Evolutionary conservation across 306 rosid genomes (phyloP).

Genomic region (Vicia sativa): DNA sequence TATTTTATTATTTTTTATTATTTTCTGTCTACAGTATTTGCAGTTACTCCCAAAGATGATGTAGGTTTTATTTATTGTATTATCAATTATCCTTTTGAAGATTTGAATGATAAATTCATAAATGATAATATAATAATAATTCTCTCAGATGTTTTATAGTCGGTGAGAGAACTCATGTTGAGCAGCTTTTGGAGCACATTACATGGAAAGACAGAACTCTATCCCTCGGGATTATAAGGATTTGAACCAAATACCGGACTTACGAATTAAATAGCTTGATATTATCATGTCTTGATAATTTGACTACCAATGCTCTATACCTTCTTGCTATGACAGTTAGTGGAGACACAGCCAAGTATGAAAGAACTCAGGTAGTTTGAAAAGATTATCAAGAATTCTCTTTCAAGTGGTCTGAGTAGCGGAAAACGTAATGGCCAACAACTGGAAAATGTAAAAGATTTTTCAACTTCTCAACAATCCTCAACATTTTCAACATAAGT

Average conservation of each 20-base stretch:
- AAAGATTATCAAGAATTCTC: constrained; percentile 49
- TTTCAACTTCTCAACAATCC: constrained; percentile 60
- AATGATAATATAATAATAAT: constrained; percentile 24
- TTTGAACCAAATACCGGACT: constrained; percentile 25
- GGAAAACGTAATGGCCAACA: constrained; percentile 32
- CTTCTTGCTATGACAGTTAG: constrained; percentile 55
- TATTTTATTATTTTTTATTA: not conserved
- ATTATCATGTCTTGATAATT: constrained; percentile 55
- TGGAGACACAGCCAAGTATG: constrained; percentile 49
- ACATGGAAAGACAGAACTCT: constrained; percentile 38
- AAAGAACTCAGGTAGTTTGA: constrained; percentile 67
- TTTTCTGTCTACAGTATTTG: constrained; percentile 39
- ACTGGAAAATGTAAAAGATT: constrained; percentile 43
- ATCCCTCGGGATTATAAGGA: constrained; percentile 45
- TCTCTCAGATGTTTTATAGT: constrained; percentile 70
- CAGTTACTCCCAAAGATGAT: constrained; percentile 80
- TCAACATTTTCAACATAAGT: constrained; percentile 45
- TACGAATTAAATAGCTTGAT: constrained; percentile 46
- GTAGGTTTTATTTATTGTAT: constrained; percentile 52
- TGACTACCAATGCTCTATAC: constrained; percentile 72
- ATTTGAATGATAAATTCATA: constrained; percentile 34
- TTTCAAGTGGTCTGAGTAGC: constrained; percentile 47
- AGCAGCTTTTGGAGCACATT: constrained; percentile 55
- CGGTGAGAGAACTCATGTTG: constrained; percentile 56
- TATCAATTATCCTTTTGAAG: constrained; percentile 11